Percentiles rank a stretch among this genome's conserved stretches.
phyloP scores from a whole-genome alignment of 2,329 filamentous ascomycete genomes.

The Ceratocystis cubensis region DNA sequence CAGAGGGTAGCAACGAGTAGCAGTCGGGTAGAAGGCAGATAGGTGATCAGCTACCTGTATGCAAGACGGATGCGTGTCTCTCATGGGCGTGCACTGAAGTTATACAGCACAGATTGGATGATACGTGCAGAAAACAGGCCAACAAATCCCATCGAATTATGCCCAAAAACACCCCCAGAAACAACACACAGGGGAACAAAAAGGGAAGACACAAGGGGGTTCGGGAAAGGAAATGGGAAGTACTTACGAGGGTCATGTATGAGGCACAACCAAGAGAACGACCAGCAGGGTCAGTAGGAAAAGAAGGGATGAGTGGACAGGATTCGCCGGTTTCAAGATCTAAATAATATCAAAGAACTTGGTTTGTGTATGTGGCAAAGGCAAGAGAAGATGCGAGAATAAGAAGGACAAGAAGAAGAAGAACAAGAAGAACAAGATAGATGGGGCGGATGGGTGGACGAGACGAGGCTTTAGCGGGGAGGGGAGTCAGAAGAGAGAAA shows the following conservation, averaged over 20 bases:
- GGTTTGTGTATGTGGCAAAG: neutral
- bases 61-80: slow-evolving; percentile 2
- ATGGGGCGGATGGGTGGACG: neutral
- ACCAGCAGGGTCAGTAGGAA: neutral
- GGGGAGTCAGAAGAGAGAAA: neutral
- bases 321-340: neutral
- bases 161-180: neutral
- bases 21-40: neutral
- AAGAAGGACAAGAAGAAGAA: neutral
- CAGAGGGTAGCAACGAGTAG: too few species aligned
- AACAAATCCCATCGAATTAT: neutral
- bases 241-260: neutral
- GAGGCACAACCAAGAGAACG: neutral
- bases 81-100: neutral
- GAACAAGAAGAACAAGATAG: neutral
- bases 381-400: neutral
- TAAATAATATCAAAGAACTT: neutral
- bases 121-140: neutral
- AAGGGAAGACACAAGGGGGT: neutral
- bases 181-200: neutral
- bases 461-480: neutral
- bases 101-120: neutral
- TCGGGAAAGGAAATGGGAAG: neutral
- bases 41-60: slow-evolving; percentile 1
- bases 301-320: neutral